Conservation (phyloP, 495 filamentous ascomycete genomes). For the Penicillium maclennaniae region DNA sequence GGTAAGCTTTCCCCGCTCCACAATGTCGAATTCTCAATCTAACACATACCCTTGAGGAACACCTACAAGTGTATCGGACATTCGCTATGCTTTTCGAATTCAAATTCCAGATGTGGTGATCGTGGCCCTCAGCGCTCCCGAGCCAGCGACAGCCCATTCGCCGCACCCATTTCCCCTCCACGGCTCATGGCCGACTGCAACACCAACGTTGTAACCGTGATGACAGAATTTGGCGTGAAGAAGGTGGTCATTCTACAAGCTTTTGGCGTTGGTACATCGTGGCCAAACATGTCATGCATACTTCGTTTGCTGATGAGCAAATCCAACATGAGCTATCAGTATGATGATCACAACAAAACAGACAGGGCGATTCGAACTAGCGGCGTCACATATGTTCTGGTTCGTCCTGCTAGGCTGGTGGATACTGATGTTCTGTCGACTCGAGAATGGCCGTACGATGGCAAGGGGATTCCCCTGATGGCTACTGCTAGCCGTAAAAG, state of each 20-base stretch:
- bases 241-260: slow-evolving; percentile 45
- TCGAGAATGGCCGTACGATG: slow-evolving; percentile 26
- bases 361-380: slow-evolving; percentile 37
- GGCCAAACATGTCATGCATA: slow-evolving; percentile 40
- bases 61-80: slow-evolving; percentile 35
- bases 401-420: slow-evolving; percentile 37
- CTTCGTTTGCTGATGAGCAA: slow-evolving; percentile 38
- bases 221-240: slow-evolving; percentile 35
- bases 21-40: not conserved
- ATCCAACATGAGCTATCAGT: slow-evolving; percentile 44
- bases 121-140: slow-evolving; percentile 43
- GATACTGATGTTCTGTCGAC: slow-evolving; percentile 18
- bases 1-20: slow-evolving; percentile 6
- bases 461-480: slow-evolving; percentile 28
- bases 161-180: slow-evolving; percentile 39
- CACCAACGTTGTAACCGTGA: slow-evolving; percentile 36
- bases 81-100: slow-evolving; percentile 30
- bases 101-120: slow-evolving; percentile 35
- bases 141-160: slow-evolving; percentile 42
- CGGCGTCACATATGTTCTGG: slow-evolving; percentile 41
- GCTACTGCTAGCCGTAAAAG: slow-evolving; percentile 23
- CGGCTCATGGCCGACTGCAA: slow-evolving; percentile 44
- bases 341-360: slow-evolving; percentile 41
- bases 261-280: slow-evolving; percentile 44
- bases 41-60: slow-evolving; percentile 23